Percentiles rank a stretch among this genome's conserved stretches.
Conservation (phyloP, 345 rosid genomes). For the Salix suchowensis region DNA sequence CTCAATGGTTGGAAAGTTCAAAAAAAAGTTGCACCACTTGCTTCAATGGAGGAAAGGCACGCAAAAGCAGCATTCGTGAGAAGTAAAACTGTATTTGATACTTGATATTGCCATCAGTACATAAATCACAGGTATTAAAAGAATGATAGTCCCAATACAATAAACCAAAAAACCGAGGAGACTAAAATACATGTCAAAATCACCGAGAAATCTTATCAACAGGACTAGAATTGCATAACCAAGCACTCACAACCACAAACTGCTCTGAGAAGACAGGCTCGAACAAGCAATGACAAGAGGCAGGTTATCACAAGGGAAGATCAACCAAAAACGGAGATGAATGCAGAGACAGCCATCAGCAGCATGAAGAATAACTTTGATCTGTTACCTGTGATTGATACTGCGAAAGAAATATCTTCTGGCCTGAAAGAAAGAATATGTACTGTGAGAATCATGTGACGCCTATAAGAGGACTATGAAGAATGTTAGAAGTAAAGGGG, state of each 20-base stretch:
- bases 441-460: slow-evolving; percentile 10
- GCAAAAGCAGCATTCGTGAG: neutral
- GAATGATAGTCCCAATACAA: slow-evolving; percentile 38
- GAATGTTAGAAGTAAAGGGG: neutral
- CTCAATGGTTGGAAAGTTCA: neutral
- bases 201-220: slow-evolving; percentile 28
- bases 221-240: slow-evolving; percentile 32
- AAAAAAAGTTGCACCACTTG: neutral
- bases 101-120: slow-evolving; percentile 28
- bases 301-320: slow-evolving; percentile 13
- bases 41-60: neutral
- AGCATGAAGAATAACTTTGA: slow-evolving; percentile 28
- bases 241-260: slow-evolving; percentile 35
- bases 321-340: slow-evolving; percentile 17
- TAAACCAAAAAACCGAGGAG: slow-evolving; percentile 19
- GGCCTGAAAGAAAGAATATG: slow-evolving; percentile 45
- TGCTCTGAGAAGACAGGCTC: slow-evolving; percentile 20
- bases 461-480: neutral
- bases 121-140: slow-evolving; percentile 34
- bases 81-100: slow-evolving; percentile 25
- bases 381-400: slow-evolving; percentile 18
- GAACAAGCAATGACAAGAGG: neutral
- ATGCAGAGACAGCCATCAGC: slow-evolving; percentile 28
- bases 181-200: slow-evolving; percentile 24
- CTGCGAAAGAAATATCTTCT: slow-evolving; percentile 55